phyloP scores from a whole-genome alignment of 139 green algal species.

The Chlamydomonas urium region DNA sequence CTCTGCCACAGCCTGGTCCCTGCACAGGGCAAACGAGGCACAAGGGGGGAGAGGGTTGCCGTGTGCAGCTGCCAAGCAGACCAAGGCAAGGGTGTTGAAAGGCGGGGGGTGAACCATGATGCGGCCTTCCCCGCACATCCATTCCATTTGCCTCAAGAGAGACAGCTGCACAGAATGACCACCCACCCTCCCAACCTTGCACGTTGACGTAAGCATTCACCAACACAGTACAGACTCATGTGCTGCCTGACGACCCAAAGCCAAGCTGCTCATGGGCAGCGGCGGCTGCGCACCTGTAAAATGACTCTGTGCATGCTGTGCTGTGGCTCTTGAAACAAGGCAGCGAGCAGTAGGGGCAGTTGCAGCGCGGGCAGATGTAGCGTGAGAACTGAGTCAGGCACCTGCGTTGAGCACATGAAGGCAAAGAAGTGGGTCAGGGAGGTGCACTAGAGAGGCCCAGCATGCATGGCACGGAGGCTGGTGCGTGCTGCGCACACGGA shows the following conservation, averaged over 20 bases:
- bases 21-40: slow-evolving; percentile 15
- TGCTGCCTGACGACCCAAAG: background rate
- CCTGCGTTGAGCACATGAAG: slow-evolving; percentile 54
- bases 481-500: no score
- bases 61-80: background rate
- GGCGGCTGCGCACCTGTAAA: slow-evolving; percentile 50
- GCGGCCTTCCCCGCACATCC: background rate
- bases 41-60: background rate
- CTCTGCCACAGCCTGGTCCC: slow-evolving; percentile 50
- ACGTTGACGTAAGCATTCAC: no score
- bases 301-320: slow-evolving; percentile 61
- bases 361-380: slow-evolving; percentile 79
- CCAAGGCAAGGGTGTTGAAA: background rate
- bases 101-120: background rate
- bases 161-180: background rate
- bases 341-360: slow-evolving; percentile 70
- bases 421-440: no score
- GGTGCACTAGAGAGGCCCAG: no score
- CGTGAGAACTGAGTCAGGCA: slow-evolving; percentile 47
- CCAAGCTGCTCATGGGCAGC: background rate
- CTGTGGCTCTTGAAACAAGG: slow-evolving; percentile 72
- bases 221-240: no score
- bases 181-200: no score
- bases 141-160: background rate
- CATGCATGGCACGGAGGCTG: background rate